phyloP scores from a whole-genome alignment of 169 alveolate genomes.

The Pseudocohnilembus persalinus region DNA sequence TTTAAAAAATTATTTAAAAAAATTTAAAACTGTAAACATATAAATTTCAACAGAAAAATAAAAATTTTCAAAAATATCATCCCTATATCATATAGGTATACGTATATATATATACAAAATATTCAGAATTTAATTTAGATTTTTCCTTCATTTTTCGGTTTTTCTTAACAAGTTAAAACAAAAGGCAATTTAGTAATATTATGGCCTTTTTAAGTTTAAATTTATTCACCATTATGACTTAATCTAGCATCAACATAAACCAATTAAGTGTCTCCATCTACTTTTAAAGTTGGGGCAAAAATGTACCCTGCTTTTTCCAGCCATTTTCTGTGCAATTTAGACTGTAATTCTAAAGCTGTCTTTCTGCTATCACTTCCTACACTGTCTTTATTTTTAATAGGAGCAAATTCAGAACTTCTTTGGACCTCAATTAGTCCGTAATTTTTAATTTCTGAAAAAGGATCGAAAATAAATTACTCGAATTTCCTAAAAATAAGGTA shows the following conservation, averaged over 20 bases:
- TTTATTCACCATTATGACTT: slow-evolving; percentile 9
- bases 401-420: slow-evolving; percentile 71
- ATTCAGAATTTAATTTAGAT: too few species aligned
- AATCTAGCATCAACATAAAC: slow-evolving; percentile 4
- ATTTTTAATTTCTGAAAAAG: slow-evolving; percentile 38
- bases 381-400: slow-evolving; percentile 60
- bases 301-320: slow-evolving; percentile 37
- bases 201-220: background rate
- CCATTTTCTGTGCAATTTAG: slow-evolving; percentile 45
- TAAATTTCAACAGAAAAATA: too few species aligned
- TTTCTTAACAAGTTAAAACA: background rate
- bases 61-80: too few species aligned
- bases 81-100: too few species aligned
- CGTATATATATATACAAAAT: too few species aligned
- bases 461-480: slow-evolving; percentile 59
- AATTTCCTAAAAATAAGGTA: slow-evolving; percentile 32
- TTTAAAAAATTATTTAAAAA: background rate
- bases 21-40: too few species aligned
- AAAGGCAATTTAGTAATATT: background rate
- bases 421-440: slow-evolving; percentile 45
- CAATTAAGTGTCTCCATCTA: background rate
- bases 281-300: background rate
- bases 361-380: slow-evolving; percentile 54
- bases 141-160: background rate
- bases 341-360: slow-evolving; percentile 54